Evolutionary conservation across 2,329 filamentous ascomycete species (phyloP).

Genomic region (Aspergillus ibericus): DNA sequence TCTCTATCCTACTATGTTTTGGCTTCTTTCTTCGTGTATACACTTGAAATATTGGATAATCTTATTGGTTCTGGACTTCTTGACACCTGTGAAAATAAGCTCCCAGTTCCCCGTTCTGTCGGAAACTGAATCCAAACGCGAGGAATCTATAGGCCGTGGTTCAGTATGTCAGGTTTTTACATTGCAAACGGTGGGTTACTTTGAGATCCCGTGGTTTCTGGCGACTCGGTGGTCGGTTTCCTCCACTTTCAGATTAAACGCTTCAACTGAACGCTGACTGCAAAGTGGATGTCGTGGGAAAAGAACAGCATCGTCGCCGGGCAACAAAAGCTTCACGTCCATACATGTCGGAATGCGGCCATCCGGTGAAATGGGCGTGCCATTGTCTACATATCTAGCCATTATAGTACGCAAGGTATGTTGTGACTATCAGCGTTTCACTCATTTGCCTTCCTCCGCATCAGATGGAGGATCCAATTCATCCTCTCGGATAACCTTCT

Average conservation of each 20-base stretch:
- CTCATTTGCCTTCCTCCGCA: constrained; percentile 15
- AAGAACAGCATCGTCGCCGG: background rate
- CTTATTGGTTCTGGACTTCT: background rate
- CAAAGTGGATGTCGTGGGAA: too few species aligned
- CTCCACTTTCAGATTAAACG: background rate
- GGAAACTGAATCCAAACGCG: background rate
- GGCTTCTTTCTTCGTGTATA: constrained; percentile 3
- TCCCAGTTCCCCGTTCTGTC: background rate
- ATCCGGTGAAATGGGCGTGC: background rate
- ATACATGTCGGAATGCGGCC: background rate
- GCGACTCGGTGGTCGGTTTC: background rate
- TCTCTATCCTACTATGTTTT: background rate
- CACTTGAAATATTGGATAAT: constrained; percentile 14
- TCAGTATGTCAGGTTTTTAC: too few species aligned
- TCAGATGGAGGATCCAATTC: constrained; percentile 59
- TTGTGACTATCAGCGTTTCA: background rate
- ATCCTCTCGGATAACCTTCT: constrained; percentile 68
- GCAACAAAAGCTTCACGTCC: background rate
- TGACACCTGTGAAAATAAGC: background rate
- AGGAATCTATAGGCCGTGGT: background rate
- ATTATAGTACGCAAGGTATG: background rate
- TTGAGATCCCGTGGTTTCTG: background rate
- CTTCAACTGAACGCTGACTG: too few species aligned
- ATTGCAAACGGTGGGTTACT: background rate
- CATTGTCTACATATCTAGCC: constrained; percentile 5